phyloP scores from a whole-genome alignment of 2,329 filamentous ascomycete species.

The Epicoccum nigrum region DNA sequence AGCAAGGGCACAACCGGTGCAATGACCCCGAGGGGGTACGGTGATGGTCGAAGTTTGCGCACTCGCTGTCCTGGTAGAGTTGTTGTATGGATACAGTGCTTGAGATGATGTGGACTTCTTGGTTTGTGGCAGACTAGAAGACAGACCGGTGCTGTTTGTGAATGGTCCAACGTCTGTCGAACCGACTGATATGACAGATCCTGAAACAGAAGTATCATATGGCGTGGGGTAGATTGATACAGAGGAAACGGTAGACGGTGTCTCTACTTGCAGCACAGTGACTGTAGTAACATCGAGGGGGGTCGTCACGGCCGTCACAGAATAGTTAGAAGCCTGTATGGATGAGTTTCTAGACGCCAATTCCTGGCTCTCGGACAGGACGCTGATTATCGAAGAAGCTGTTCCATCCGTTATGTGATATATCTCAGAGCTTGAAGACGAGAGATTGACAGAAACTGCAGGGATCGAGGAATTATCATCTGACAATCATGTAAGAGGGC shows the following conservation, averaged over 20 bases:
- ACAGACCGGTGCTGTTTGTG: neutral
- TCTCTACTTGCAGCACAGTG: neutral
- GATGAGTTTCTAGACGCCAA: neutral
- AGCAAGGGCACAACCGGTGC: conserved; percentile 42
- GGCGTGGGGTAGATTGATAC: neutral
- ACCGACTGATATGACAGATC: neutral
- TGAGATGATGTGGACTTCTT: conserved; percentile 1
- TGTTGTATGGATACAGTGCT: conserved; percentile 1
- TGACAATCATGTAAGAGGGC: conserved; percentile 5
- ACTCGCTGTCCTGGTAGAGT: neutral
- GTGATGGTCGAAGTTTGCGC: neutral
- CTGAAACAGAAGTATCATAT: neutral
- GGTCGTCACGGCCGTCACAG: neutral
- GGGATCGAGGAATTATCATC: conserved; percentile 14
- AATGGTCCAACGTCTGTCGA: neutral
- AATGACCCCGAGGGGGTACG: conserved; percentile 13
- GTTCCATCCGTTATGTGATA: conserved; percentile 1
- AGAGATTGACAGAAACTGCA: conserved; percentile 1
- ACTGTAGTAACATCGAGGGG: neutral
- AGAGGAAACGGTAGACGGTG: neutral
- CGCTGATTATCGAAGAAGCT: conserved; percentile 1
- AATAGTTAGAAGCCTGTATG: neutral
- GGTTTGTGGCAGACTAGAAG: neutral
- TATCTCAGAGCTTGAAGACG: neutral
- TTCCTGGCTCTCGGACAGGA: neutral